These are phyloP conservation scores for Xylogone sp. DNA, from an alignment of 2,329 filamentous ascomycete genomes.

Conservation along the genomic window DNA sequence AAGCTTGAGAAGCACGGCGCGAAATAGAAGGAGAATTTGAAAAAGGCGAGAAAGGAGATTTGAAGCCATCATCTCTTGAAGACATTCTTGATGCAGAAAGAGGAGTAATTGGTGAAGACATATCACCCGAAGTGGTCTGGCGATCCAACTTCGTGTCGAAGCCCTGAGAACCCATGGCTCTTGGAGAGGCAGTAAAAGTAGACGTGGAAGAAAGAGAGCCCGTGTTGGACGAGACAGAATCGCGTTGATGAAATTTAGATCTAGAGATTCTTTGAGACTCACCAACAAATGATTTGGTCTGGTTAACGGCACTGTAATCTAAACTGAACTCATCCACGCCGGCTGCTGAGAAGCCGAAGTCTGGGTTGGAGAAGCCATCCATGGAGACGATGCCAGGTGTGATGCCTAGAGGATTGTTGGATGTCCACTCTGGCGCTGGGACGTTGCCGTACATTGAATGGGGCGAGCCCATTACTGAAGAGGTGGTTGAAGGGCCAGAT, in stretches of 20 bases:
- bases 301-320: constrained; percentile 34
- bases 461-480: constrained; percentile 29
- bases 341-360: constrained; percentile 23
- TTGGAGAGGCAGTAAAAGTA: constrained; percentile 21
- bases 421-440: constrained; percentile 24
- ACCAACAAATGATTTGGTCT: constrained; percentile 41
- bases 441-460: constrained; percentile 24
- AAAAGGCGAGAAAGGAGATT: constrained; percentile 32
- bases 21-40: constrained; percentile 26
- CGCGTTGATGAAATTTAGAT: constrained; percentile 26
- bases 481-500: constrained; percentile 26
- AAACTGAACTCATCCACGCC: constrained; percentile 31
- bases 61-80: constrained; percentile 24
- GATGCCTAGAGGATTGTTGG: constrained; percentile 21
- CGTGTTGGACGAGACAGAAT: constrained; percentile 14
- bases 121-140: constrained; percentile 11
- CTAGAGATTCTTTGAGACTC: constrained; percentile 35
- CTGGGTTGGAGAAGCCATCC: constrained; percentile 20
- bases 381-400: constrained; percentile 27
- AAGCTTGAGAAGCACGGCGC: constrained; percentile 20
- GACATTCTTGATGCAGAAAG: constrained; percentile 15
- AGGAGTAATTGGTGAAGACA: constrained; percentile 24
- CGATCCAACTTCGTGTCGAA: too few relatives aligned
- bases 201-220: constrained; percentile 23
- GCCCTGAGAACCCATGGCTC: constrained; percentile 9